Evolutionary conservation across 2,329 filamentous ascomycete genomes (phyloP).

Genomic region (Aciculosporium take): DNA sequence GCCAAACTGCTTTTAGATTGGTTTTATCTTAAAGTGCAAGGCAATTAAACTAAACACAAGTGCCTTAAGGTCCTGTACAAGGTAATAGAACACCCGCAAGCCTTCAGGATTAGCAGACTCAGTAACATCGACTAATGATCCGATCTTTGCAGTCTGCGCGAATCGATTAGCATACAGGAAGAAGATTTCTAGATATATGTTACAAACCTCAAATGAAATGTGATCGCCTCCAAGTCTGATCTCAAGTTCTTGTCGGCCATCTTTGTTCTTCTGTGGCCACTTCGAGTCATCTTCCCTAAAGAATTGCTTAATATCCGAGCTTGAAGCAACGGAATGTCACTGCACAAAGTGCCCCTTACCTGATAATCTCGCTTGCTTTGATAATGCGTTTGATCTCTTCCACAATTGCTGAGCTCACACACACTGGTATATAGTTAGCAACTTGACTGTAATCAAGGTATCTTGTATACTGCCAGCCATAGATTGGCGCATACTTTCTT

Average conservation of each 20-base stretch:
- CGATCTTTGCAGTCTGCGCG: conserved; percentile 84
- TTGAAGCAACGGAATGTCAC: too few species aligned
- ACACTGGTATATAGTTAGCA: conserved; percentile 48
- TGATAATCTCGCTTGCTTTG: conserved; percentile 92
- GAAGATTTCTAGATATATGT: neutral
- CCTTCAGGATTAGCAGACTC: conserved; percentile 94
- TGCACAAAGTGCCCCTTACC: conserved; percentile 38
- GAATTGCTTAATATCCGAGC: neutral
- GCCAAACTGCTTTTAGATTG: conserved; percentile 36
- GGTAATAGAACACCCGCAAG: conserved; percentile 93
- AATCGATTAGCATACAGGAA: neutral
- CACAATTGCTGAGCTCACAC: conserved; percentile 78
- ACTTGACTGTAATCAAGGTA: neutral
- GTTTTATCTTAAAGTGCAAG: conserved; percentile 92
- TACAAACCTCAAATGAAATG: conserved; percentile 83
- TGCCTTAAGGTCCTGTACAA: conserved; percentile 93
- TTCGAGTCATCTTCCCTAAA: conserved; percentile 89
- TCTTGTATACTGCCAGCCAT: neutral
- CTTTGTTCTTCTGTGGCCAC: conserved; percentile 99
- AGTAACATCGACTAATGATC: conserved; percentile 89
- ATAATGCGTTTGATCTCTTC: conserved; percentile 95
- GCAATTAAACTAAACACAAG: conserved; percentile 93
- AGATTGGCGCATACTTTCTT: conserved; percentile 69
- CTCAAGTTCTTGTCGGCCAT: conserved; percentile 90
- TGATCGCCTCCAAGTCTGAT: conserved; percentile 89